These are phyloP conservation scores for Tetracladium setigerum DNA, from an alignment of 495 filamentous ascomycete genomes.

Conservation along the genomic window DNA sequence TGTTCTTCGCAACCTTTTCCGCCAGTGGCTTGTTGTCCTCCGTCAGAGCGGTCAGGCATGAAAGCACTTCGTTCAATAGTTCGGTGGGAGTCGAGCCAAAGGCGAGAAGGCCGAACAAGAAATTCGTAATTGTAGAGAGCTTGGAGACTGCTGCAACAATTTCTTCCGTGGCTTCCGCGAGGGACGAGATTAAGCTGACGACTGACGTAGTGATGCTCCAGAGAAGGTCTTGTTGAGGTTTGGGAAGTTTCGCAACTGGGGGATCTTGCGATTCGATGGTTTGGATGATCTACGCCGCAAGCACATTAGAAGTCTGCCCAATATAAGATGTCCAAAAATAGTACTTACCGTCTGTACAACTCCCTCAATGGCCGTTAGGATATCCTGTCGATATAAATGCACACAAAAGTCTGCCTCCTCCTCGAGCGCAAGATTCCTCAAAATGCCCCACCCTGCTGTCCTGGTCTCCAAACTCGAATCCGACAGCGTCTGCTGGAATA, in stretches of 20 bases:
- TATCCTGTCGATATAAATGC: constrained; percentile 50
- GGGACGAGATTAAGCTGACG: constrained; percentile 31
- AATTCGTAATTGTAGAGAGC: constrained; percentile 34
- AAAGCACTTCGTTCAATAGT: constrained; percentile 28
- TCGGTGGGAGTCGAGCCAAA: constrained; percentile 31
- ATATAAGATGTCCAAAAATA: neutral
- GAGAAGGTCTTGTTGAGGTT: constrained; percentile 38
- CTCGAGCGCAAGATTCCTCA: constrained; percentile 47
- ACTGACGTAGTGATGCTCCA: constrained; percentile 43
- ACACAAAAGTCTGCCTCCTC: constrained; percentile 55
- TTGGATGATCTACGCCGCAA: constrained; percentile 29
- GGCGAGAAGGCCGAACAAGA: constrained; percentile 42
- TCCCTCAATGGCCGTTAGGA: constrained; percentile 46
- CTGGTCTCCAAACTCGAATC: constrained; percentile 48
- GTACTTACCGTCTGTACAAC: constrained; percentile 39
- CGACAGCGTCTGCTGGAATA: constrained; percentile 52
- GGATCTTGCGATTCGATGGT: constrained; percentile 30
- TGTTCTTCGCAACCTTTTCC: constrained; percentile 33
- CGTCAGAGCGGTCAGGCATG: constrained; percentile 44
- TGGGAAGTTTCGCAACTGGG: constrained; percentile 33
- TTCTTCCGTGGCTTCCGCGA: constrained; percentile 46
- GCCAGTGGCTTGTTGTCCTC: constrained; percentile 44
- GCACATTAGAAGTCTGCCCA: neutral
- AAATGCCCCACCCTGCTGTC: constrained; percentile 52
- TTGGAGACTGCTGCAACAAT: constrained; percentile 41